A percentile compares a stretch with the other conserved stretches of the same genome.
Conservation (phyloP, 345 rosid species). For the Melastoma malabathricum region DNA sequence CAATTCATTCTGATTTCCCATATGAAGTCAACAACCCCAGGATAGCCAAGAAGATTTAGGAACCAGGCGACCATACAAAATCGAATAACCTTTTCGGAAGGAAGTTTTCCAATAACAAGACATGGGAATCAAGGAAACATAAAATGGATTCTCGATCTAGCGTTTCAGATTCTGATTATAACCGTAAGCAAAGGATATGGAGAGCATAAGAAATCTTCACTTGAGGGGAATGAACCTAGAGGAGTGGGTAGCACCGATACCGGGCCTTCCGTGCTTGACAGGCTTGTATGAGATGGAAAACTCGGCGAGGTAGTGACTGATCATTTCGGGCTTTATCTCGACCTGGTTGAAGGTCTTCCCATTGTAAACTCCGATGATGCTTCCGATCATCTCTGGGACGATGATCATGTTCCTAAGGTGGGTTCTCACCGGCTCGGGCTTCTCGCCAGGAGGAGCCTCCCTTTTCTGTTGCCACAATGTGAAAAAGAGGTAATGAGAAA, state of each 20-base stretch:
- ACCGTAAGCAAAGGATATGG: background rate
- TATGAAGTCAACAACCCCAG: no score
- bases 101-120: no score
- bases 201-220: background rate
- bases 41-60: no score
- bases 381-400: slow-evolving; percentile 10
- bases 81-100: background rate
- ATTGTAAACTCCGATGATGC: slow-evolving; percentile 12
- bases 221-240: slow-evolving; percentile 14
- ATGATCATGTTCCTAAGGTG: slow-evolving; percentile 14
- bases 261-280: slow-evolving; percentile 14
- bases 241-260: slow-evolving; percentile 15
- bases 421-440: slow-evolving; percentile 14
- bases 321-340: slow-evolving; percentile 13
- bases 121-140: background rate
- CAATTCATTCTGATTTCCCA: no score
- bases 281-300: slow-evolving; percentile 12
- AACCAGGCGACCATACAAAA: no score
- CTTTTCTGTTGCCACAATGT: slow-evolving; percentile 4
- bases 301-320: slow-evolving; percentile 11
- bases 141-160: background rate
- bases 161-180: background rate
- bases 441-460: slow-evolving; percentile 14
- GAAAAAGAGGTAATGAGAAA: no score
- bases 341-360: slow-evolving; percentile 14